A percentile compares a stretch with the other conserved stretches of the same genome.
These are phyloP conservation scores for Dendryphion nanum DNA, from an alignment of 2,329 filamentous ascomycete genomes.

Conservation along the genomic window DNA sequence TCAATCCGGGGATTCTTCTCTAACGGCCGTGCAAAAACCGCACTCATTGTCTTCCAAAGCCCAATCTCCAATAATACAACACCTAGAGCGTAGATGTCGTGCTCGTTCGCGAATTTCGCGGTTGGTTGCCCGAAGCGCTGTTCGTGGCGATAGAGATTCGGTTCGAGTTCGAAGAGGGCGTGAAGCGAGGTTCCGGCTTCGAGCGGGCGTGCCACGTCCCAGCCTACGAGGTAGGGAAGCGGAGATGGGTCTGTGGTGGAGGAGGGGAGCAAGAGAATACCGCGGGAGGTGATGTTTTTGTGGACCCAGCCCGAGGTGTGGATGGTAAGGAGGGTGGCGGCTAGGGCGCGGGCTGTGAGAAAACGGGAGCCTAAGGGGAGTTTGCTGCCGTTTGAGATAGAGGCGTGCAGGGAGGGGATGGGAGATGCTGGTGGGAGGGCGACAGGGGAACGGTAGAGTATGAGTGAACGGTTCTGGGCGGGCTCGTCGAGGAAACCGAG, in stretches of 20 bases:
- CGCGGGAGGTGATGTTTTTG: slow-evolving; percentile 12
- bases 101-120: slow-evolving; percentile 48
- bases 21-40: slow-evolving; percentile 10
- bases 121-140: slow-evolving; percentile 44
- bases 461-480: slow-evolving; percentile 8
- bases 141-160: slow-evolving; percentile 53
- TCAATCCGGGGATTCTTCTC: slow-evolving; percentile 10
- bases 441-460: slow-evolving; percentile 11
- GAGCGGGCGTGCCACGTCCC: slow-evolving; percentile 9
- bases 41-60: slow-evolving; percentile 36
- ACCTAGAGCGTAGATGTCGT: slow-evolving; percentile 57
- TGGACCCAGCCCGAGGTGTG: slow-evolving; percentile 7
- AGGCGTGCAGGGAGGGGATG: slow-evolving; percentile 9
- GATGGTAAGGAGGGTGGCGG: slow-evolving; percentile 9
- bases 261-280: slow-evolving; percentile 10
- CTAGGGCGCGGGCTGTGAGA: slow-evolving; percentile 7
- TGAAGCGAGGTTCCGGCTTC: slow-evolving; percentile 1
- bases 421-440: slow-evolving; percentile 12
- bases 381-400: slow-evolving; percentile 9
- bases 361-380: slow-evolving; percentile 9
- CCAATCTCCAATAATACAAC: slow-evolving; percentile 55
- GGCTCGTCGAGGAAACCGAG: slow-evolving; percentile 16
- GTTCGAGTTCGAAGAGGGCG: slow-evolving; percentile 9
- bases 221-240: slow-evolving; percentile 13
- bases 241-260: slow-evolving; percentile 8